Evolutionary conservation across 2,329 filamentous ascomycete species (phyloP).

Genomic region (Laburnicola sp.): DNA sequence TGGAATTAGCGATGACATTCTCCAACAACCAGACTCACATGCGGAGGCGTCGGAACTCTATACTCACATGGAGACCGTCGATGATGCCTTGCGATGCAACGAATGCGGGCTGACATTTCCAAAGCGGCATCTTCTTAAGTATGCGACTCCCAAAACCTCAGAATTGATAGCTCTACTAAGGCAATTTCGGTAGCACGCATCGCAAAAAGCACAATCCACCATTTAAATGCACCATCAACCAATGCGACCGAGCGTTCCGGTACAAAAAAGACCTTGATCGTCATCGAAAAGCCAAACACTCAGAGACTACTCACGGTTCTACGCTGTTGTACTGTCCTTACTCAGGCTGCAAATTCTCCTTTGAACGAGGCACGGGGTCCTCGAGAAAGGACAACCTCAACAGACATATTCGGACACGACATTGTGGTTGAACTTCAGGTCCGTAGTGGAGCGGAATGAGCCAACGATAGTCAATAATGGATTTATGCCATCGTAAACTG

Average conservation of each 20-base stretch:
- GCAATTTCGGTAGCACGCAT: background rate
- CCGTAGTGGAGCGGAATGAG: too few relatives aligned
- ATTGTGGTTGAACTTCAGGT: too few relatives aligned
- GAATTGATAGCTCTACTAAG: background rate
- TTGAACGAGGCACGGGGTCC: too few relatives aligned
- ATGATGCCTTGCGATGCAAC: background rate
- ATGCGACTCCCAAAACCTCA: background rate
- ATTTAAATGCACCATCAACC: background rate
- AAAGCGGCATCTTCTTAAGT: slow-evolving; percentile 1
- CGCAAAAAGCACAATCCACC: slow-evolving; percentile 3
- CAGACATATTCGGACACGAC: too few relatives aligned
- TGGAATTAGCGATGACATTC: background rate
- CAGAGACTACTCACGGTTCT: background rate
- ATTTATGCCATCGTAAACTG: too few relatives aligned
- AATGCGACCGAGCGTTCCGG: background rate
- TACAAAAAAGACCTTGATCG: slow-evolving; percentile 2
- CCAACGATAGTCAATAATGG: too few relatives aligned
- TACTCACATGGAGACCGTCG: background rate
- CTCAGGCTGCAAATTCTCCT: too few relatives aligned
- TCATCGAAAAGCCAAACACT: slow-evolving; percentile 2
- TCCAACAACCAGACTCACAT: background rate
- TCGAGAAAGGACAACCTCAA: too few relatives aligned
- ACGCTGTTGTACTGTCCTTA: background rate
- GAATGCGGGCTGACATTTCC: background rate
- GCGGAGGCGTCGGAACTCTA: background rate